Evolutionary conservation across 2,329 filamentous ascomycete species (phyloP).

Genomic region (Pseudocercospora macadamiae): DNA sequence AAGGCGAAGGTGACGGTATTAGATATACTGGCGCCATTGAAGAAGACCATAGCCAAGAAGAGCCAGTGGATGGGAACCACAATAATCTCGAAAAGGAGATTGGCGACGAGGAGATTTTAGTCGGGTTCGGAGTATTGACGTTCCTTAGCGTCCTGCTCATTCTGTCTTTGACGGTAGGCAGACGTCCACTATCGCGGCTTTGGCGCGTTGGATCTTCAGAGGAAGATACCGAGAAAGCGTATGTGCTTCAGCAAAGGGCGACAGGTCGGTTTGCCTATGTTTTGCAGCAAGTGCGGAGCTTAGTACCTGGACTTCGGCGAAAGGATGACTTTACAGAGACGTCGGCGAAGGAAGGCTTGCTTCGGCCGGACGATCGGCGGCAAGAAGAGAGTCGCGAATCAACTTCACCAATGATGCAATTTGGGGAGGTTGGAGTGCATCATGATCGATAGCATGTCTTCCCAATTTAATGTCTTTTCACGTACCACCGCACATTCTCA

Average conservation of each 20-base stretch:
- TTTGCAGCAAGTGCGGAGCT: not conserved
- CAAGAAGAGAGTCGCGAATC: not conserved
- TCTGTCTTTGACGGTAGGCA: constrained; percentile 7
- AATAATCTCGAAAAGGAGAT: constrained; percentile 6
- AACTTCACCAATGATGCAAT: not conserved
- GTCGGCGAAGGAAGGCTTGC: constrained; percentile 10
- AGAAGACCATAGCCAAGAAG: constrained; percentile 6
- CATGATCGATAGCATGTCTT: no score
- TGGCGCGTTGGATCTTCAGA: not conserved
- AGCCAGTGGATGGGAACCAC: not conserved
- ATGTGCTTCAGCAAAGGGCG: not conserved
- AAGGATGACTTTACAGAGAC: constrained; percentile 7
- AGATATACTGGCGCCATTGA: not conserved
- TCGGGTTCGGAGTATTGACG: constrained; percentile 17
- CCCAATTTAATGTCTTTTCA: no score
- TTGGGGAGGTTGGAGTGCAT: not conserved
- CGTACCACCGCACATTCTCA: no score
- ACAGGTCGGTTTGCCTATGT: not conserved
- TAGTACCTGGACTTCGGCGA: not conserved
- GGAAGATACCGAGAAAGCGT: not conserved
- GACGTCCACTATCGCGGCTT: not conserved
- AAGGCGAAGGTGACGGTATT: not conserved
- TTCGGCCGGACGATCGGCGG: not conserved
- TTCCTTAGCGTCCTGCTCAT: constrained; percentile 17
- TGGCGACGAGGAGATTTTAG: constrained; percentile 15